Conservation (phyloP, 805 yeast genomes). For the Saccharomycopsis lassenensis region DNA sequence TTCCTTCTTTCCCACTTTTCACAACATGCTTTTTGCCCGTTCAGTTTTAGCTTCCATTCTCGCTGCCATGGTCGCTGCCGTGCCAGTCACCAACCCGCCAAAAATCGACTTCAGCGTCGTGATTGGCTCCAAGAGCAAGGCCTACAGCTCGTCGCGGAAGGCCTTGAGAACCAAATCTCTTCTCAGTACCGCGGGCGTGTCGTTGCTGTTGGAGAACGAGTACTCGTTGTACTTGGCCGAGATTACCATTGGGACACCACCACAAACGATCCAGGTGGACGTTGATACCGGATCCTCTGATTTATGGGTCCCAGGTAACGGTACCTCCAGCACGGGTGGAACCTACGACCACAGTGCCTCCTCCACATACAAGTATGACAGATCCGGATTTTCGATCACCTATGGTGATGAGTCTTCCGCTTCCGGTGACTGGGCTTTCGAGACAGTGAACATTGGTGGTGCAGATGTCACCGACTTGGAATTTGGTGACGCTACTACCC, state of each 20-base stretch:
- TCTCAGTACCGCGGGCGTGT: no score
- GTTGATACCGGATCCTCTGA: constrained; percentile 27
- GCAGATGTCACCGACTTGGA: constrained; percentile 1
- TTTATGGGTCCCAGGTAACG: constrained; percentile 22
- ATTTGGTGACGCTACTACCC: constrained; percentile 13
- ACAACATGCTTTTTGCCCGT: no score
- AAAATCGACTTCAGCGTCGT: neutral
- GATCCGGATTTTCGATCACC: constrained; percentile 27
- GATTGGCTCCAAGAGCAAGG: constrained; percentile 2
- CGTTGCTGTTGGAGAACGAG: constrained; percentile 10
- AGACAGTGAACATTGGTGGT: constrained; percentile 12
- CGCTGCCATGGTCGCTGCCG: no score
- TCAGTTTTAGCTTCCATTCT: no score
- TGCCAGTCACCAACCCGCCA: no score
- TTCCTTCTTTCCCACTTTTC: no score
- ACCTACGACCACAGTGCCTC: constrained; percentile 27
- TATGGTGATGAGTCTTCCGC: constrained; percentile 42
- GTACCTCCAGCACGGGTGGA: constrained; percentile 24
- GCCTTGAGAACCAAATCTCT: no score
- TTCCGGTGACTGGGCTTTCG: constrained; percentile 36
- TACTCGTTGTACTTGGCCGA: constrained; percentile 20
- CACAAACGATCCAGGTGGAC: constrained; percentile 20
- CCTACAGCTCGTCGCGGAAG: no score
- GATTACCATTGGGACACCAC: constrained; percentile 23
- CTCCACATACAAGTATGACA: constrained; percentile 25